These are phyloP conservation scores for Gracilaria gracilis DNA, from an alignment of 23 red algal species.

Conservation along the genomic window DNA sequence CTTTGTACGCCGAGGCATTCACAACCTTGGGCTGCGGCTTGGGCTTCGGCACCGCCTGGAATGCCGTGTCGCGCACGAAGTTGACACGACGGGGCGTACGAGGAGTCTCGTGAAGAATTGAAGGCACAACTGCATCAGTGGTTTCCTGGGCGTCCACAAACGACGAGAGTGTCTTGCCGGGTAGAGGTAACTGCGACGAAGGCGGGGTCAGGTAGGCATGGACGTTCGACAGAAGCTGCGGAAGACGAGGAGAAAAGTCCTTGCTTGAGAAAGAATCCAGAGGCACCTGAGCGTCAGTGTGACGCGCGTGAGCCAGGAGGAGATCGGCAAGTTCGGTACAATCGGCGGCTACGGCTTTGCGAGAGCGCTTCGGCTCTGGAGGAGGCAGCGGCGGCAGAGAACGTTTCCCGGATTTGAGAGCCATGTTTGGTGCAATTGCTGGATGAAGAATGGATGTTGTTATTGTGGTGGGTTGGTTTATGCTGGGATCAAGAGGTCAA, in stretches of 20 bases:
- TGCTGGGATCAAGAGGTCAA: not conserved
- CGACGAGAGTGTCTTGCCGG: not conserved
- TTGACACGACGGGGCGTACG: not conserved
- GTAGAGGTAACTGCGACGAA: not conserved
- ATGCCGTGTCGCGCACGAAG: not conserved
- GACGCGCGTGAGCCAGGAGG: not conserved
- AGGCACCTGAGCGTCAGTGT: not conserved
- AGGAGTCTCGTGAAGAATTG: not conserved
- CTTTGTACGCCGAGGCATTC: conserved; percentile 77
- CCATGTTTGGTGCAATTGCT: not conserved
- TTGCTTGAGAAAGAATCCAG: not conserved
- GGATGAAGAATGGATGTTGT: not conserved
- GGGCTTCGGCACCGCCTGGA: not conserved
- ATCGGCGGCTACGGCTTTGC: conserved; percentile 3
- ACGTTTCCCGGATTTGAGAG: not conserved
- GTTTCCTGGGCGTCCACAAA: not conserved
- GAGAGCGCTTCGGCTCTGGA: conserved; percentile 6
- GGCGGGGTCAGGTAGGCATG: conserved; percentile 1
- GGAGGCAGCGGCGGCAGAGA: conserved; percentile 6
- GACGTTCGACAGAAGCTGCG: conserved; percentile 1
- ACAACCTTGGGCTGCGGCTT: not conserved
- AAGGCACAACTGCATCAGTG: conserved; percentile 47
- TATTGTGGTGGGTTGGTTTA: not conserved
- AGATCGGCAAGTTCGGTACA: conserved; percentile 13
- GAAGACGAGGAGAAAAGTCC: not conserved